Base-by-base conservation (phyloP, 306 rosid species). In the Glycyrrhiza uralensis region DNA sequence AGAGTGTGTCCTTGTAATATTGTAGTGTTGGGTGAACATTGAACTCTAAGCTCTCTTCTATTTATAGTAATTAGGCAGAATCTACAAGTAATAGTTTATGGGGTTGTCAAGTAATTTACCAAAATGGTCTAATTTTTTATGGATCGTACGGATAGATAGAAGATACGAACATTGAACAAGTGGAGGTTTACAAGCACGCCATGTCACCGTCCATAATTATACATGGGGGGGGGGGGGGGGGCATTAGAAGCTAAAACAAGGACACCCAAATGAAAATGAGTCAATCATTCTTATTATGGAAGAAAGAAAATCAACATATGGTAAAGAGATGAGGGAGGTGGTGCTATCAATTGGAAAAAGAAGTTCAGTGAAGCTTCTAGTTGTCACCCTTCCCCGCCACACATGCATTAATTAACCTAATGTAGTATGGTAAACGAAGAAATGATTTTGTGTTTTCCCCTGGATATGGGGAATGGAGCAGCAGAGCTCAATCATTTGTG, bases 291-390 rank as follows among this genome's bases (percentile, higher is more conserved):
- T 35, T 1, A 36, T n/a, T 20, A 1, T 74, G 1, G 14, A 36
- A 36, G 14, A 54, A 8, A 30, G 51, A 19, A 7, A 13, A 45
- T 35, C 14, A 11, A 17, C 35, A n/a, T n/a, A n/a, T n/a, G 14
- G 32, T 51, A 20, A 66, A 76, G 49, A 30, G 49, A 28, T 57
- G 20, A 23, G 64, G 5, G 11, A 1, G 66, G 22, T n/a, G n/a
- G 3, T 5, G 26, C 14, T 5, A 24, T n/a, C 5, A 24, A 29
- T 50, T 14, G 29, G 39, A 59, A 32, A n/a, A 62, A 18, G 77
- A 68, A 29, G 56, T 36, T 8, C 5, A 18, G 62, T 54, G 87
- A 83, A 80, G 78, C 7, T 80, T 80, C 87, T 75, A 80, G 85
- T n/a, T 74, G 51, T 60, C 76, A 44, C 77, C 41, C 45, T 62